Evolutionary conservation across 495 filamentous ascomycete species (phyloP), one percentile per base, ranked within the genome.

Genomic region (Mycothermus thermophilus): DNA sequence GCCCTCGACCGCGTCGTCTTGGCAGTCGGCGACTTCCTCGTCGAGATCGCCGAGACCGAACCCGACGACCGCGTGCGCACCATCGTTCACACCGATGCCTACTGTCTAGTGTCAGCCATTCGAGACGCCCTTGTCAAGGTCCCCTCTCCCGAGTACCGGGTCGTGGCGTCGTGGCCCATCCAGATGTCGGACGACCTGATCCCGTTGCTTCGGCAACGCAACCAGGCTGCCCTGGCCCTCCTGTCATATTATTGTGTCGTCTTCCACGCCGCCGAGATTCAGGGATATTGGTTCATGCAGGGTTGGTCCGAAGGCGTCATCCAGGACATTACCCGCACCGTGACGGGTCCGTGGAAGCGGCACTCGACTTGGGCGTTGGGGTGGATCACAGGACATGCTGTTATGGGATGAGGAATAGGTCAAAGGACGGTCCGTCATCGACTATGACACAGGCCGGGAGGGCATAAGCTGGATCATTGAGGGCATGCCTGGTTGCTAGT

Each of bases 221-320:
- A 50, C 27, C 48, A 37, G 15, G 27, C 34, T 0, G 53, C 53
- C 3, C 10, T 54, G 25, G 53, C 39, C 5, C 19, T 56, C 21
- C 10, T 56, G 10, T 27, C 34, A 3, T 52, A 49, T 20, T 54
- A 50, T 26, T 54, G 50, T 20, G 46, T 46, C 15, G 32, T 54
- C 5, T 30, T 56, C 22, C 39, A 49, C 16, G 37, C 42, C 5
- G 38, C 48, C 1, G 43, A 52, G 34, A 10, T 21, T 11, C 29
- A 34, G 9, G 37, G 37, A 10, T 45, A 35, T 21, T 56, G 53
- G 53, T 52, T 46, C 29, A 46, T 50, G 19, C 30, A 25, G 12
- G 53, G 51, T 0, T 56, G 53, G 53, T 27, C 42, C 0, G 4
- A 19, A 4, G 33, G 48, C 5, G 34, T 54, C 1, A 33, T 54